Evolutionary conservation across 768 basidiomycete genomes (phyloP).

Genomic region (Tulasnella sp.): DNA sequence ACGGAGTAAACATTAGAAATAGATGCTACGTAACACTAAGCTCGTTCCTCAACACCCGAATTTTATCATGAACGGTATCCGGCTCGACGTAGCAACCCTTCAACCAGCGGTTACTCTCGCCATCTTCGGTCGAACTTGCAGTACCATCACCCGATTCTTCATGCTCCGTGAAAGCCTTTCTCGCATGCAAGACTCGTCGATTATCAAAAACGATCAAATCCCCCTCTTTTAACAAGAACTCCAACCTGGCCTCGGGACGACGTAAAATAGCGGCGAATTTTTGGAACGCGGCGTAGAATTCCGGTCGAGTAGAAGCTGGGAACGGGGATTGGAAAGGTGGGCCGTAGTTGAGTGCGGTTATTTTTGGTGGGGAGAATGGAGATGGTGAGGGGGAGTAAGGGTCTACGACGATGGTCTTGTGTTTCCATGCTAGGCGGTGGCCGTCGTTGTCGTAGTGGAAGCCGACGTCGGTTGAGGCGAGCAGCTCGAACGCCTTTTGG

Average conservation of each 20-base stretch:
- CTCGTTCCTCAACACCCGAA: constrained; percentile 29
- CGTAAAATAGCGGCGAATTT: constrained; percentile 59
- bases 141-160: constrained; percentile 33
- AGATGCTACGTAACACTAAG: too few relatives aligned
- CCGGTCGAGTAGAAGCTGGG: constrained; percentile 45
- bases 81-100: constrained; percentile 64
- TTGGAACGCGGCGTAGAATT: constrained; percentile 61
- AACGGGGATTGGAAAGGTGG: constrained; percentile 93
- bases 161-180: constrained; percentile 83
- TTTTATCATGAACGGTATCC: constrained; percentile 51
- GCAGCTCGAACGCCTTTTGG: constrained; percentile 52
- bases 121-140: constrained; percentile 38
- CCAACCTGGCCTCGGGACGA: constrained; percentile 47
- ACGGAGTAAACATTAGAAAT: too few relatives aligned
- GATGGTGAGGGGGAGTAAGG: not conserved
- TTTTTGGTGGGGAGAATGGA: constrained; percentile 30
- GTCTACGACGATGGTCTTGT: constrained; percentile 68
- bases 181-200: constrained; percentile 78
- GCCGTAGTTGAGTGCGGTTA: constrained; percentile 80
- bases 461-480: constrained; percentile 60
- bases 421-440: constrained; percentile 68
- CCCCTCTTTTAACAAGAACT: constrained; percentile 70
- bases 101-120: constrained; percentile 57
- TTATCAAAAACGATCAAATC: constrained; percentile 92
- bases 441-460: constrained; percentile 92